These are phyloP conservation scores for Laburnicola sp. DNA, from an alignment of 2,329 filamentous ascomycete species.

Conservation along the genomic window DNA sequence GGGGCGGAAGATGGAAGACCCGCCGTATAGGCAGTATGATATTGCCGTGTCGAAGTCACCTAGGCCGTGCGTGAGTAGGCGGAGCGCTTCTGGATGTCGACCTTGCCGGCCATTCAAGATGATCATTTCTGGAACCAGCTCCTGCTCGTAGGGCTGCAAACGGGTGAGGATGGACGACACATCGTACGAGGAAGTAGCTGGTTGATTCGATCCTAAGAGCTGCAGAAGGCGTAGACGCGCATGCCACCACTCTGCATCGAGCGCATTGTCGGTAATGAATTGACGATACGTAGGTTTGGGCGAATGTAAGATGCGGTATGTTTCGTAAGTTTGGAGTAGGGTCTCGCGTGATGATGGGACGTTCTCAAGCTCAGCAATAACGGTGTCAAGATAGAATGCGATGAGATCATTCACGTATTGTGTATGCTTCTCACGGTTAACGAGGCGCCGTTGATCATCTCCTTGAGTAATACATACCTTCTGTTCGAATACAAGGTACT, in stretches of 20 bases:
- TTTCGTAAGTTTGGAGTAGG: slow-evolving; percentile 80
- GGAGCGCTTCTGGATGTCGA: slow-evolving; percentile 80
- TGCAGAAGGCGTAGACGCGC: slow-evolving; percentile 89
- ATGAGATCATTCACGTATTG: slow-evolving; percentile 92
- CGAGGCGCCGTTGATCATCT: neutral
- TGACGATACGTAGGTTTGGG: slow-evolving; percentile 93
- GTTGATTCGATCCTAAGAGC: slow-evolving; percentile 78
- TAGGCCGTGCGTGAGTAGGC: slow-evolving; percentile 81
- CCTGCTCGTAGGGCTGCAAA: slow-evolving; percentile 68
- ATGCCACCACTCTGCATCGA: slow-evolving; percentile 79
- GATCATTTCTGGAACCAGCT: slow-evolving; percentile 92
- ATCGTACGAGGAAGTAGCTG: slow-evolving; percentile 66
- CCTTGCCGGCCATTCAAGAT: slow-evolving; percentile 86
- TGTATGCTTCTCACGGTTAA: slow-evolving; percentile 54
- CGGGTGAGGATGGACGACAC: slow-evolving; percentile 70
- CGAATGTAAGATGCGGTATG: slow-evolving; percentile 81
- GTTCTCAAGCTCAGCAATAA: slow-evolving; percentile 72
- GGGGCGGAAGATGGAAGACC: slow-evolving; percentile 68
- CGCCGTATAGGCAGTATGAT: slow-evolving; percentile 87
- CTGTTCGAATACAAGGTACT: slow-evolving; percentile 91
- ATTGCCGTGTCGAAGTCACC: slow-evolving; percentile 96
- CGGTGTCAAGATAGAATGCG: slow-evolving; percentile 87
- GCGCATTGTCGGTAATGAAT: slow-evolving; percentile 84
- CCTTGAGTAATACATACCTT: slow-evolving; percentile 50
- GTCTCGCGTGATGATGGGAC: slow-evolving; percentile 68